phyloP scores from a whole-genome alignment of 2,329 filamentous ascomycete species.

The Cladosporium sp. region DNA sequence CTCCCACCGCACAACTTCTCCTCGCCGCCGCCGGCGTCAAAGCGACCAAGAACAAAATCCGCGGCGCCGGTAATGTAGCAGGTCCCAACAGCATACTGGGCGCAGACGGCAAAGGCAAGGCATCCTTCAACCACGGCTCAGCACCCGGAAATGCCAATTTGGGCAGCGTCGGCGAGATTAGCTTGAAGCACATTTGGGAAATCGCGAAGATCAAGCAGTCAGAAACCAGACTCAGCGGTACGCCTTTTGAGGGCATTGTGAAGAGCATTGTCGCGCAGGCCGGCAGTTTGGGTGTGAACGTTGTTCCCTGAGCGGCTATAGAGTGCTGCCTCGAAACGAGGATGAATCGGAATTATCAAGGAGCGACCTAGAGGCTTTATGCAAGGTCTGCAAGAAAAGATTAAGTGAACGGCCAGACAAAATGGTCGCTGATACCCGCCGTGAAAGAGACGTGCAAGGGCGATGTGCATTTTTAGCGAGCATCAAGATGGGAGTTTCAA shows the following conservation, averaged over 20 bases:
- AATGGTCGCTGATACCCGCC: background rate
- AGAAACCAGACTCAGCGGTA: constrained; percentile 50
- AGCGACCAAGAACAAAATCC: constrained; percentile 68
- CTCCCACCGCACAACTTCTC: constrained; percentile 86
- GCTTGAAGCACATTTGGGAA: constrained; percentile 93
- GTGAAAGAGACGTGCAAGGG: background rate
- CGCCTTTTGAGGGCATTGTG: constrained; percentile 77
- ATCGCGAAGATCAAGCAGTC: constrained; percentile 89
- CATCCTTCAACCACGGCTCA: constrained; percentile 22
- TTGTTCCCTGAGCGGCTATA: constrained; percentile 41
- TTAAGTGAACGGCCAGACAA: background rate
- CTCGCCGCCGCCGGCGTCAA: constrained; percentile 76
- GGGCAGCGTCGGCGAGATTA: constrained; percentile 69
- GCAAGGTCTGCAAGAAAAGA: background rate
- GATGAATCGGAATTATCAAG: background rate
- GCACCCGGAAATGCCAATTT: constrained; percentile 57
- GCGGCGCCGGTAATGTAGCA: constrained; percentile 58
- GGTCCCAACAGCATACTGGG: constrained; percentile 38
- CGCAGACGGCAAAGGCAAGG: constrained; percentile 35
- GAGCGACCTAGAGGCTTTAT: background rate
- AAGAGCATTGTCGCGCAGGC: constrained; percentile 62
- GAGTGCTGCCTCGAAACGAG: background rate
- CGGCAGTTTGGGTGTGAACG: constrained; percentile 45
- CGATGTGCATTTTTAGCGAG: constrained; percentile 11
- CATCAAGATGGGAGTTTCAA: constrained; percentile 6